Percentiles rank a stretch among this genome's conserved stretches.
phyloP scores from a whole-genome alignment of 2,329 filamentous ascomycete genomes.

The Talaromyces sp. region DNA sequence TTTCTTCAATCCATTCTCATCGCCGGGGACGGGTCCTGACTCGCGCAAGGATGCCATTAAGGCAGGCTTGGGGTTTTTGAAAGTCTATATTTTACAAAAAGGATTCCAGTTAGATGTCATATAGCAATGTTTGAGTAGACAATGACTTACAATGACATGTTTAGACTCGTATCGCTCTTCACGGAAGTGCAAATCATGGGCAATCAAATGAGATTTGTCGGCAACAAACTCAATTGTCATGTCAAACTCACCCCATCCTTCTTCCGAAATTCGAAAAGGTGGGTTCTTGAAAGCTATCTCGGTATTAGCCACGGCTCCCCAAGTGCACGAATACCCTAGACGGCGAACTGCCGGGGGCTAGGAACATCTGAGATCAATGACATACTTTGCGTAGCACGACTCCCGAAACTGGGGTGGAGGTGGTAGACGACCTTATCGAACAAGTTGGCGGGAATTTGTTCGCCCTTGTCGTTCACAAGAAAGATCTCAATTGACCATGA shows the following conservation, averaged over 20 bases:
- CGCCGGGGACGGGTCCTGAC: slow-evolving; percentile 80
- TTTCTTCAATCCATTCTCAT: slow-evolving; percentile 68
- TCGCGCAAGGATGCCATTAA: slow-evolving; percentile 78
- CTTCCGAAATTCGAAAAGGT: slow-evolving; percentile 87
- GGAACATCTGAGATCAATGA: slow-evolving; percentile 23
- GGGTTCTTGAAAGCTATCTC: slow-evolving; percentile 73
- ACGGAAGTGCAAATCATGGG: slow-evolving; percentile 91
- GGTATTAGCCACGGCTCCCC: slow-evolving; percentile 6
- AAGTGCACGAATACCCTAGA: neutral
- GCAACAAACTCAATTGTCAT: slow-evolving; percentile 83
- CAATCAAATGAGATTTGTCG: slow-evolving; percentile 82
- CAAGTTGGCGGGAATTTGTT: slow-evolving; percentile 77
- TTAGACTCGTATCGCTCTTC: slow-evolving; percentile 78
- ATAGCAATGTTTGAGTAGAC: neutral
- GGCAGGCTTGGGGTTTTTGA: slow-evolving; percentile 91
- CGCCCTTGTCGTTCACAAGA: slow-evolving; percentile 81
- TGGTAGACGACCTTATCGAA: slow-evolving; percentile 94
- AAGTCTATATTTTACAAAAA: slow-evolving; percentile 54
- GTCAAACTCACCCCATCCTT: slow-evolving; percentile 99
- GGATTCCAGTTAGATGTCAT: neutral
- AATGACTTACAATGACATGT: slow-evolving; percentile 66
- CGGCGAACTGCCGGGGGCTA: neutral
- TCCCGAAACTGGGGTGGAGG: slow-evolving; percentile 90
- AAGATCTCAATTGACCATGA: slow-evolving; percentile 87
- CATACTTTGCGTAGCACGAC: slow-evolving; percentile 78